These are phyloP conservation scores for Solanum arcanum DNA, from an alignment of 257 asterid species.

Conservation along the genomic window DNA sequence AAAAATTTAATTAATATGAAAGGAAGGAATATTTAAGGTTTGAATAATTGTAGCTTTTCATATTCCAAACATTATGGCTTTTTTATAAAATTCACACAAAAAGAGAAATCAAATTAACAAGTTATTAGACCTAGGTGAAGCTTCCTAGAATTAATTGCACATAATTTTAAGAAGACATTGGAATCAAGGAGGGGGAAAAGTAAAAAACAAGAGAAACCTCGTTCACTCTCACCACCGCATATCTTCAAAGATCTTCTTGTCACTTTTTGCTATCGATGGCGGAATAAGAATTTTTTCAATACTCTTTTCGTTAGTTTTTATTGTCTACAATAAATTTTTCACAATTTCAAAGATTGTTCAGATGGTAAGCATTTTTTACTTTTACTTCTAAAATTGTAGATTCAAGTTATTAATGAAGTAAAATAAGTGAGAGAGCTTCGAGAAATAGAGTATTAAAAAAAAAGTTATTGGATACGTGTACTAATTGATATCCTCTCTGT, in stretches of 20 bases:
- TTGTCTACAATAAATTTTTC: too few relatives aligned
- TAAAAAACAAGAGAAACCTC: neutral
- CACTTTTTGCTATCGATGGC: neutral
- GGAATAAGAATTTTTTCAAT: neutral
- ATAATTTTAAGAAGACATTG: neutral
- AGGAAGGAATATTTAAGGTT: too few relatives aligned
- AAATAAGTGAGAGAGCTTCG: too few relatives aligned
- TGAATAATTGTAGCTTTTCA: neutral
- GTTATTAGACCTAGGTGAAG: neutral
- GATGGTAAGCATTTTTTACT: neutral
- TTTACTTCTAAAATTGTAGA: too few relatives aligned
- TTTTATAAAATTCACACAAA: neutral
- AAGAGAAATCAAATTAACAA: neutral
- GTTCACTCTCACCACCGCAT: neutral
- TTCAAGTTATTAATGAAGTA: too few relatives aligned
- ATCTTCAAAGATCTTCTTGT: neutral
- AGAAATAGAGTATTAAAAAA: too few relatives aligned
- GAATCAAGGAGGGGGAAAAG: neutral
- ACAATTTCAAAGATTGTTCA: too few relatives aligned
- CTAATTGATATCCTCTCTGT: too few relatives aligned
- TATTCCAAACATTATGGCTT: neutral
- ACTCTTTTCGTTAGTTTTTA: neutral
- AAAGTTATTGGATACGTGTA: too few relatives aligned
- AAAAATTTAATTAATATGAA: too few relatives aligned
- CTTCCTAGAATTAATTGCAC: neutral